Evolutionary conservation across 2,329 filamentous ascomycete species (phyloP).

Genomic region (Xylaria sp.): DNA sequence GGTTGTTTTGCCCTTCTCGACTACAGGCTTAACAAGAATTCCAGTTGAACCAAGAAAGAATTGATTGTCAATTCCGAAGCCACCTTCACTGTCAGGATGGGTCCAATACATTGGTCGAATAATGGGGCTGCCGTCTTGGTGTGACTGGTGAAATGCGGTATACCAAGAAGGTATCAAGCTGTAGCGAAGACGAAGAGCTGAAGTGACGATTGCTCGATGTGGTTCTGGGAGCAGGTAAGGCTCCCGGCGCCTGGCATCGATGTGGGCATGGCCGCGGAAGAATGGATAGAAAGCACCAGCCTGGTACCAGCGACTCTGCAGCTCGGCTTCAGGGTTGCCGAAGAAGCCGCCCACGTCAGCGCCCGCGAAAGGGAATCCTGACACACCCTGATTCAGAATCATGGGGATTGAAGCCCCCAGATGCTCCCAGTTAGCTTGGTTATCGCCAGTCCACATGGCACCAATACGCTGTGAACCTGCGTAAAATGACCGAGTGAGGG

Average conservation of each 20-base stretch:
- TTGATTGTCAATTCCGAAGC: slow-evolving; percentile 92
- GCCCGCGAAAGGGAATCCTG: slow-evolving; percentile 92
- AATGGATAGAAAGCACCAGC: slow-evolving; percentile 97
- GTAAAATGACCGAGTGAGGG: slow-evolving; percentile 92
- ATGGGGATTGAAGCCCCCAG: slow-evolving; percentile 91
- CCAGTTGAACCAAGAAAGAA: slow-evolving; percentile 91
- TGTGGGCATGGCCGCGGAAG: slow-evolving; percentile 97
- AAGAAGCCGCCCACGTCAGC: slow-evolving; percentile 99
- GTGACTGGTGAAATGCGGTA: slow-evolving; percentile 92
- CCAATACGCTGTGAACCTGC: slow-evolving; percentile 88
- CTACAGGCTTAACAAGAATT: slow-evolving; percentile 91
- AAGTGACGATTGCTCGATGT: slow-evolving; percentile 85
- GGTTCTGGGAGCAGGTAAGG: slow-evolving; percentile 89
- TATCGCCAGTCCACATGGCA: slow-evolving; percentile 99
- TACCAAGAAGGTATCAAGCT: slow-evolving; percentile 94
- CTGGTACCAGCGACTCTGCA: slow-evolving; percentile 96
- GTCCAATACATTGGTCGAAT: slow-evolving; percentile 93
- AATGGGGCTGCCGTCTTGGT: slow-evolving; percentile 84
- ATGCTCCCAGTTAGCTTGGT: slow-evolving; percentile 92
- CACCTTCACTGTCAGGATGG: slow-evolving; percentile 84
- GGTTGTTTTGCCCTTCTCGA: slow-evolving; percentile 76
- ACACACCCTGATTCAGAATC: slow-evolving; percentile 91
- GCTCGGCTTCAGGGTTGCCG: slow-evolving; percentile 92
- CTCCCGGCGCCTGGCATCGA: slow-evolving; percentile 92
- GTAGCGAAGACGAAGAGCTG: slow-evolving; percentile 89